These are phyloP conservation scores for Malassezia dermatis DNA, from an alignment of 1,284 basidiomycete species.

Conservation along the genomic window DNA sequence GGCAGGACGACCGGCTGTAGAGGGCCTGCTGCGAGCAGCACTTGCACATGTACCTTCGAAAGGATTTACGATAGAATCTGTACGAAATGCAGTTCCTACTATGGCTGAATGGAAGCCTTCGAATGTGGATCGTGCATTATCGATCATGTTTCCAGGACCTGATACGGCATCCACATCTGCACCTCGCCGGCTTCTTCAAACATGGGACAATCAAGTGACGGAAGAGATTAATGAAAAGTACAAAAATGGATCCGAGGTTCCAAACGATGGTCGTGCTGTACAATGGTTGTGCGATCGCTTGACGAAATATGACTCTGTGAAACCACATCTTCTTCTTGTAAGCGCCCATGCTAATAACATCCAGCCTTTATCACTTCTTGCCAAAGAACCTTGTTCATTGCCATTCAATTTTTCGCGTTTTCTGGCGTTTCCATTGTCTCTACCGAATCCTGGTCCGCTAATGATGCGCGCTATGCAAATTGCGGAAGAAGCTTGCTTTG, in stretches of 20 bases:
- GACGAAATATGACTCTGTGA: background rate
- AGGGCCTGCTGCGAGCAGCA: background rate
- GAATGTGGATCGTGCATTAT: slow-evolving; percentile 7
- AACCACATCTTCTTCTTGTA: slow-evolving; percentile 10
- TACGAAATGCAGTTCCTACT: background rate
- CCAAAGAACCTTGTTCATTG: background rate
- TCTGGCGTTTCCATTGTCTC: background rate
- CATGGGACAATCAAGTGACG: slow-evolving; percentile 6
- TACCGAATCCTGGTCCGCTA: slow-evolving; percentile 7
- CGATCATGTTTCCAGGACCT: slow-evolving; percentile 10
- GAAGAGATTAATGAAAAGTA: background rate
- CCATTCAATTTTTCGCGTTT: background rate
- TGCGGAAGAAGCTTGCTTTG: slow-evolving; percentile 3
- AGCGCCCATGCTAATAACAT: background rate
- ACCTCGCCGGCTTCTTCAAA: slow-evolving; percentile 10
- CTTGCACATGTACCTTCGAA: slow-evolving; percentile 2
- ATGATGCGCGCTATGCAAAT: background rate
- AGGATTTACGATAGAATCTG: slow-evolving; percentile 7
- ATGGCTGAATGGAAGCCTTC: background rate
- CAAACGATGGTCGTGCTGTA: background rate
- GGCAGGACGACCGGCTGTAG: slow-evolving; percentile 1
- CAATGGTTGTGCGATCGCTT: slow-evolving; percentile 6
- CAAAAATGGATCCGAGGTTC: background rate
- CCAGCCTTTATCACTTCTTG: background rate
- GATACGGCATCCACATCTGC: slow-evolving; percentile 10